Evolutionary conservation across 495 filamentous ascomycete species (phyloP), one percentile per base, ranked within the genome.

Genomic region (Annulohypoxylon moriforme): DNA sequence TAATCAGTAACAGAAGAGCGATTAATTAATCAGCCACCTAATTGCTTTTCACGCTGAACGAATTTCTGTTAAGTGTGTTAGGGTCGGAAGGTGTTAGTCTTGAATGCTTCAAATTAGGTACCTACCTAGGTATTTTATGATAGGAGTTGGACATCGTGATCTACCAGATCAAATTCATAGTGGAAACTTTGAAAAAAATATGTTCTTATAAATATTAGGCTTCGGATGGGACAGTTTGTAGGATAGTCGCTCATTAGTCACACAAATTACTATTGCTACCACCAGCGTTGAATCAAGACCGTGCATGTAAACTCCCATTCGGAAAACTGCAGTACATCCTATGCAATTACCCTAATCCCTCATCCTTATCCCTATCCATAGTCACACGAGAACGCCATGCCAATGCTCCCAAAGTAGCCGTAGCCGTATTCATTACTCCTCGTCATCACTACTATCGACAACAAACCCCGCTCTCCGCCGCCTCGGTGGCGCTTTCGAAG

Each of bases 381-480:
- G 24, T 29, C 11, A 50, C 34, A 18, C 61, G 49, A 33, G 14
- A 67, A 73, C 71, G 67, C 71, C 71, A 13, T 40, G 11, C 14
- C 61, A 14, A 73, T 70, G 70, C 65, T 49, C 31, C 22, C 64
- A 3, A 29, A 6, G 27, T 29, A 29, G 3, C 27, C 34, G 4
- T 22, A 44, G 31, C 27, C 57, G 11, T 63, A 60, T 10, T 73
- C 69, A 79, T 72, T 83, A 81, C 64, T 84, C 84, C 53, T 87
- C 85, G 53, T 87, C 85, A 58, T 87, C 85, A 68, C 85, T 86
- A 42, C 86, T 88, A 72, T 89, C 87, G 49, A 88, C 64, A 59
- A 89, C 75, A 65, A 89, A 88, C 24, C 85, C 86, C 4, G 81
- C 83, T 71, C 81, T 82, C 52, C 77, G 77, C 44, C 74, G 70